Evolutionary conservation across 2,329 filamentous ascomycete genomes (phyloP).

Genomic region (Lachnellula cervina): DNA sequence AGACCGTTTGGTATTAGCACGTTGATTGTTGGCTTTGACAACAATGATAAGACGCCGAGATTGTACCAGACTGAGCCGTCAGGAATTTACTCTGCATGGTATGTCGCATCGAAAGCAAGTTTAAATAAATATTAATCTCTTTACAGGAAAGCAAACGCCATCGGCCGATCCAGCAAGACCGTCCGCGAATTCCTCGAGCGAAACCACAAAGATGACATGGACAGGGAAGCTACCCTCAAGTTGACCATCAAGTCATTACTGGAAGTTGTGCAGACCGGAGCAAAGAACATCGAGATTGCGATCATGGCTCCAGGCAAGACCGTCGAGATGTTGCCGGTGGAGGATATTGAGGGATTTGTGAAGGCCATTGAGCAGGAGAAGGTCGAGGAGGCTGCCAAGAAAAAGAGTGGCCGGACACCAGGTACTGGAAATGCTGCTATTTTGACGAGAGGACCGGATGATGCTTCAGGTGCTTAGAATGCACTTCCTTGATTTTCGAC

Average conservation of each 20-base stretch:
- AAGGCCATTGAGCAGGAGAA: constrained; percentile 99
- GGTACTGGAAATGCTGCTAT: constrained; percentile 68
- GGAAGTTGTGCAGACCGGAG: constrained; percentile 96
- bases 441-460: constrained; percentile 56
- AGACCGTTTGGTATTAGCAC: constrained; percentile 98
- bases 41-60: constrained; percentile 79
- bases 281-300: constrained; percentile 99
- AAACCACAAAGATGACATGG: constrained; percentile 98
- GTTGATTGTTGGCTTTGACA: constrained; percentile 96
- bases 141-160: constrained; percentile 94
- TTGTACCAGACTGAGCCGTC: constrained; percentile 99
- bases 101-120: constrained; percentile 32
- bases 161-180: constrained; percentile 97
- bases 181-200: constrained; percentile 97
- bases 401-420: constrained; percentile 78
- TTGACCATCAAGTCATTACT: constrained; percentile 96
- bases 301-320: constrained; percentile 91
- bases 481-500: constrained; percentile 12
- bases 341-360: constrained; percentile 95
- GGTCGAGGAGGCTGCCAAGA: constrained; percentile 96
- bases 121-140: constrained; percentile 12
- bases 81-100: constrained; percentile 99
- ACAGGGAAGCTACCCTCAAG: constrained; percentile 91
- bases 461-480: constrained; percentile 23
- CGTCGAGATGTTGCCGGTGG: constrained; percentile 89